Evolutionary conservation across 208 protist genomes (phyloP).

Genomic region (Trypanosoma mega): DNA sequence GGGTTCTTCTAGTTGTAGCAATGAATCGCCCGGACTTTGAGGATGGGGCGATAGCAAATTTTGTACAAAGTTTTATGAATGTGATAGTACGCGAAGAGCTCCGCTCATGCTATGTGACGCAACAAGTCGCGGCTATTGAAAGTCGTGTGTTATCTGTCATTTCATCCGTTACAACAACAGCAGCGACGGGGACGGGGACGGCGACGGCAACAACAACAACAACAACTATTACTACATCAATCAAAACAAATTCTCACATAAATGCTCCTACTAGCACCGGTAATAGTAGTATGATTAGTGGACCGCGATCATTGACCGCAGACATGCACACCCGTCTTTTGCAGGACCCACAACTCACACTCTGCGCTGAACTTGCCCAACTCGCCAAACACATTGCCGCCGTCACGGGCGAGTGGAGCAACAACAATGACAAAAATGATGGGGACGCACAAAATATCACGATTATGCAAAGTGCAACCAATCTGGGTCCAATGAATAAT

Average conservation of each 20-base stretch:
- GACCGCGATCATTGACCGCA: not conserved
- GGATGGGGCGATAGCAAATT: constrained; percentile 53
- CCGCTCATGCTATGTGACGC: constrained; percentile 50
- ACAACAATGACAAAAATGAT: not conserved
- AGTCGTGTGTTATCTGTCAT: too few relatives aligned
- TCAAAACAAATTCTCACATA: too few relatives aligned
- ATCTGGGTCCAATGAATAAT: too few relatives aligned
- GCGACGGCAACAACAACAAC: constrained; percentile 7
- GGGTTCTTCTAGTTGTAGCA: constrained; percentile 61
- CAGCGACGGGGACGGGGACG: constrained; percentile 25
- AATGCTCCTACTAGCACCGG: too few relatives aligned
- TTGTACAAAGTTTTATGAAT: constrained; percentile 83
- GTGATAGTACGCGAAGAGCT: constrained; percentile 76
- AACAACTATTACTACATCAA: not conserved
- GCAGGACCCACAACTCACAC: constrained; percentile 21
- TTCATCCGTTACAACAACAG: too few relatives aligned
- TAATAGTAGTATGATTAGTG: too few relatives aligned
- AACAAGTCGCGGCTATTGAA: constrained; percentile 55
- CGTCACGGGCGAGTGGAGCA: not conserved
- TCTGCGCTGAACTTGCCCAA: constrained; percentile 34
- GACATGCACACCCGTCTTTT: constrained; percentile 1
- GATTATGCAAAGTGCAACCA: too few relatives aligned
- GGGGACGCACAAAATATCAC: not conserved
- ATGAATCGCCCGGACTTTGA: constrained; percentile 68
- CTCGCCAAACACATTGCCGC: constrained; percentile 33